These are phyloP conservation scores for Nannochloropsis oceanica DNA, from an alignment of 108 stramenopile genomes.

Conservation along the genomic window DNA sequence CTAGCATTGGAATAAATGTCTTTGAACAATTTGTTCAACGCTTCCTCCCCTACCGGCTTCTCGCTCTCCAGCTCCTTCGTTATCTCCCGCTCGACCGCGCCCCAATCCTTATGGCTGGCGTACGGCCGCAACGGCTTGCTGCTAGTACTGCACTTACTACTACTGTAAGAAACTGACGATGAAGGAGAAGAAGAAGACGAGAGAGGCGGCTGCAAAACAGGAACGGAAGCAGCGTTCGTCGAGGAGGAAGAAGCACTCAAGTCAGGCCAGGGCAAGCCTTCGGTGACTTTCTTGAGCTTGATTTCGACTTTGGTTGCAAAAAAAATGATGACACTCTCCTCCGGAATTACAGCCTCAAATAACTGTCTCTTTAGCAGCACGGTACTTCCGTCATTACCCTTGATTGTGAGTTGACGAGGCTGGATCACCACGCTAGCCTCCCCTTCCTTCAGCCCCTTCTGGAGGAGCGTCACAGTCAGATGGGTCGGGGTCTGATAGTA, in stretches of 20 bases:
- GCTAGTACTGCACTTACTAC: background rate
- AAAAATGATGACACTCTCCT: conserved; percentile 4
- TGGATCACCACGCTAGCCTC: conserved; percentile 1
- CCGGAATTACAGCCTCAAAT: conserved; percentile 14
- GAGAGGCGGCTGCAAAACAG: background rate
- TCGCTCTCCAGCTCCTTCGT: conserved; percentile 66
- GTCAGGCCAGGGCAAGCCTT: background rate
- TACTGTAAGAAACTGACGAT: background rate
- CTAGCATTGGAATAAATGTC: conserved; percentile 70
- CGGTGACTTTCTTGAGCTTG: background rate
- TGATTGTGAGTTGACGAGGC: conserved; percentile 3
- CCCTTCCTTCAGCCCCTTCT: conserved; percentile 14
- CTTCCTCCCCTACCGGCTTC: conserved; percentile 89
- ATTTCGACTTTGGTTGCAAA: conserved; percentile 5
- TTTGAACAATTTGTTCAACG: conserved; percentile 86
- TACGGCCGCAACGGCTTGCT: conserved; percentile 15
- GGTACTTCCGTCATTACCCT: background rate
- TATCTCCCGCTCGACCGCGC: conserved; percentile 24
- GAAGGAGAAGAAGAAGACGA: background rate
- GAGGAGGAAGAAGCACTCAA: background rate
- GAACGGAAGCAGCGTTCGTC: background rate
- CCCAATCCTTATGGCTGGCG: conserved; percentile 21
- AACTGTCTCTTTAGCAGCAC: conserved; percentile 17
- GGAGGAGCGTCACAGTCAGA: conserved; percentile 13
- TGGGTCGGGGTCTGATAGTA: conserved; percentile 26